These are phyloP conservation scores for Beauveria asiatica DNA, from an alignment of 2,329 filamentous ascomycete species.

Conservation along the genomic window DNA sequence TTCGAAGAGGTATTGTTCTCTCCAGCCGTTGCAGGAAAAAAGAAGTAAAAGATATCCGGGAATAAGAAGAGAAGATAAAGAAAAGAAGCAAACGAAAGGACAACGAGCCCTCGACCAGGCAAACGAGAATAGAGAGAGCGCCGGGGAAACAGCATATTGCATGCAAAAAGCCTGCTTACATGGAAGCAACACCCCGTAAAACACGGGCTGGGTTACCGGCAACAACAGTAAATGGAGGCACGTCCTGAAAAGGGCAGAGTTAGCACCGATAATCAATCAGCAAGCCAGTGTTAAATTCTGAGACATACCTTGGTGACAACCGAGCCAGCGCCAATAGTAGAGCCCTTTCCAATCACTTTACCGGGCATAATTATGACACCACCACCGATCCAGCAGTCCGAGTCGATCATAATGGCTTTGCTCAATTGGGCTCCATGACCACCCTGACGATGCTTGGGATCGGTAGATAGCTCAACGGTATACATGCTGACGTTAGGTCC, in stretches of 20 bases:
- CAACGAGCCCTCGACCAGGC: neutral
- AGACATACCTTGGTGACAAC: conserved; percentile 66
- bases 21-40: neutral
- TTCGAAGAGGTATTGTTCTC: neutral
- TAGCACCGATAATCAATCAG: neutral
- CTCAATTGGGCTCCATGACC: conserved; percentile 64
- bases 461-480: conserved; percentile 63
- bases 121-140: neutral
- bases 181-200: conserved; percentile 31
- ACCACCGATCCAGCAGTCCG: conserved; percentile 77
- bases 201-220: conserved; percentile 62
- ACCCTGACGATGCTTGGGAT: conserved; percentile 65
- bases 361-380: conserved; percentile 71
- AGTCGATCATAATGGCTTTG: conserved; percentile 66
- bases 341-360: conserved; percentile 70
- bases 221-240: conserved; percentile 59
- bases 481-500: conserved; percentile 83
- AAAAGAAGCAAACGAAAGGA: neutral
- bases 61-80: neutral
- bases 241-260: conserved; percentile 34
- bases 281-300: conserved; percentile 9
- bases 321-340: conserved; percentile 72
- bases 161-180: neutral
- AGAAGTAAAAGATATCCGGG: neutral
- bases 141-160: neutral